Percentiles rank a stretch among this genome's conserved stretches.
phyloP scores from a whole-genome alignment of 306 rosid species.

The Pterocarpus macrocarpus region DNA sequence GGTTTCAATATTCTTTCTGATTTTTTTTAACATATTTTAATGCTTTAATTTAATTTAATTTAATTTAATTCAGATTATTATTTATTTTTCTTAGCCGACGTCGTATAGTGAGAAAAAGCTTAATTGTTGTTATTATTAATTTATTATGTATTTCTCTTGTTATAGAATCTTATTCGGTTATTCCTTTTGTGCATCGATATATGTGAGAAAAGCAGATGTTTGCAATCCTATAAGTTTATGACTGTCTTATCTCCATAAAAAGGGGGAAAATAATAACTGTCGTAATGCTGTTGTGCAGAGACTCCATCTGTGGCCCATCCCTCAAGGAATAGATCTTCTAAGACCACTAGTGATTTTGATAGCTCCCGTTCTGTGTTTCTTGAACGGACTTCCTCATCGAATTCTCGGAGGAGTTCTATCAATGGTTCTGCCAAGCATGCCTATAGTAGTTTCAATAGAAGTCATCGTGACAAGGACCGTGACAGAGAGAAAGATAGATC shows the following conservation, averaged over 20 bases:
- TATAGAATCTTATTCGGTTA: neutral
- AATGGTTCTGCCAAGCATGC: slow-evolving; percentile 95
- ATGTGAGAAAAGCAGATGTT: neutral
- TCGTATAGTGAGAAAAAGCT: too few species aligned
- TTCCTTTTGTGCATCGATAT: neutral
- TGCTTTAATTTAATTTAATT: neutral
- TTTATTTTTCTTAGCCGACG: neutral
- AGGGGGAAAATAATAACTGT: slow-evolving; percentile 14
- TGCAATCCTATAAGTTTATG: slow-evolving; percentile 10
- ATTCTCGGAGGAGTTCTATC: slow-evolving; percentile 78
- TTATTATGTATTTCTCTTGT: neutral
- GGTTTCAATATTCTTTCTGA: neutral
- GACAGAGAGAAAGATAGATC: slow-evolving; percentile 90
- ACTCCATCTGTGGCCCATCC: slow-evolving; percentile 60
- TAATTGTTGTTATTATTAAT: too few species aligned
- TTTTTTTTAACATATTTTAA: neutral
- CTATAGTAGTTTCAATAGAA: slow-evolving; percentile 93
- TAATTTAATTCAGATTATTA: neutral
- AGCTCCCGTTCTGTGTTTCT: slow-evolving; percentile 72
- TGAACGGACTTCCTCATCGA: slow-evolving; percentile 83
- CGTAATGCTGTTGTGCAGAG: slow-evolving; percentile 60
- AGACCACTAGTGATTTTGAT: slow-evolving; percentile 72
- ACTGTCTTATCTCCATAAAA: neutral
- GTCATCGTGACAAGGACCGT: slow-evolving; percentile 95
- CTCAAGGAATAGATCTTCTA: slow-evolving; percentile 71